phyloP scores from a whole-genome alignment of 495 filamentous ascomycete species.

The Rhypophila decipiens region DNA sequence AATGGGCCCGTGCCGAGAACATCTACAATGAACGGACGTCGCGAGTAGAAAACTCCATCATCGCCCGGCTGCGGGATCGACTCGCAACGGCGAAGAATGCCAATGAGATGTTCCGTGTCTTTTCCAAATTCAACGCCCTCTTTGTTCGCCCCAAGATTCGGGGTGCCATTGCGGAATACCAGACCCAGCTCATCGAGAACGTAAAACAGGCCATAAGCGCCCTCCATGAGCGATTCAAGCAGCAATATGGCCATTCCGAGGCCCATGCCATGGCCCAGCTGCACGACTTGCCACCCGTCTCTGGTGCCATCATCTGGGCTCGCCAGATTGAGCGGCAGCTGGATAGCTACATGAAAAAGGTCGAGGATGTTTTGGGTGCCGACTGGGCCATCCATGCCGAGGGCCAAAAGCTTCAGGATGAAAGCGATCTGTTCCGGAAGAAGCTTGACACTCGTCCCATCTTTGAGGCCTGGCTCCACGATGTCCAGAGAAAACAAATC shows the following conservation, averaged over 20 bases:
- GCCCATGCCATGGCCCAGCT: conserved; percentile 96
- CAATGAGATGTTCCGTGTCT: conserved; percentile 99
- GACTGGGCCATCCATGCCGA: conserved; percentile 93
- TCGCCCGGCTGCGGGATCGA: conserved; percentile 85
- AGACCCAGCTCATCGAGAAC: conserved; percentile 92
- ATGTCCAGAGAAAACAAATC: conserved; percentile 78
- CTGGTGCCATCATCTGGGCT: conserved; percentile 94
- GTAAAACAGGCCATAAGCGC: conserved; percentile 91
- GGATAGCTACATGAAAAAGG: conserved; percentile 93
- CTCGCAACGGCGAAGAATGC: conserved; percentile 91
- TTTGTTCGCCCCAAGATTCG: conserved; percentile 97
- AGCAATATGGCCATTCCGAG: conserved; percentile 96
- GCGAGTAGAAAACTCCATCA: conserved; percentile 97
- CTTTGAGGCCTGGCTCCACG: conserved; percentile 90
- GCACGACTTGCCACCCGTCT: conserved; percentile 88
- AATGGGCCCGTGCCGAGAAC: conserved; percentile 88
- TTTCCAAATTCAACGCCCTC: conserved; percentile 98
- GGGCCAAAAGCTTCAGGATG: conserved; percentile 84
- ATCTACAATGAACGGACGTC: conserved; percentile 95
- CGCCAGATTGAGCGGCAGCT: conserved; percentile 94
- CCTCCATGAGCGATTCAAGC: conserved; percentile 94
- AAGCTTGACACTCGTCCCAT: conserved; percentile 91
- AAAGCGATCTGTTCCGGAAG: conserved; percentile 86
- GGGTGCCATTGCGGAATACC: conserved; percentile 94
- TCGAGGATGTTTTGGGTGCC: conserved; percentile 87